phyloP scores from a whole-genome alignment of 805 yeast species.

The Dipodascus albidus region DNA sequence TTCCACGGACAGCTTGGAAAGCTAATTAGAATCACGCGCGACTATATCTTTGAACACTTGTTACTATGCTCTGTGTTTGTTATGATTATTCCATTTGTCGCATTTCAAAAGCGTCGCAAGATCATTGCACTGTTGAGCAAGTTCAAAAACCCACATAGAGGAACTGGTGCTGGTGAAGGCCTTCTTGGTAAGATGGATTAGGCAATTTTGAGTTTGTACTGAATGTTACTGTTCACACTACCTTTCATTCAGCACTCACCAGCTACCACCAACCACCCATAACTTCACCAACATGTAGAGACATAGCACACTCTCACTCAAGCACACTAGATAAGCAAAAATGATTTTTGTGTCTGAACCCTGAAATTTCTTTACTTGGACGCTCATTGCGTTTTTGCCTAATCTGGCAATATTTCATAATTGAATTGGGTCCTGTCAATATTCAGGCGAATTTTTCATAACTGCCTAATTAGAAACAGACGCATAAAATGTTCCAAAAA shows the following conservation, averaged over 20 bases:
- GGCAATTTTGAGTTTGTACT: too few relatives aligned
- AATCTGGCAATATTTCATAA: not conserved
- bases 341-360: not conserved
- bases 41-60: constrained; percentile 1
- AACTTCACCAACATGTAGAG: not conserved
- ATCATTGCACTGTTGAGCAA: not conserved
- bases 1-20: constrained; percentile 6
- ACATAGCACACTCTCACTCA: too few relatives aligned
- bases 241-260: too few relatives aligned
- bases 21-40: not conserved
- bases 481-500: not conserved
- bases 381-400: not conserved
- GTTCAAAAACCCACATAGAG: not conserved
- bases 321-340: not conserved
- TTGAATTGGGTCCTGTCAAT: not conserved
- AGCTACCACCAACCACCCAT: too few relatives aligned
- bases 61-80: not conserved
- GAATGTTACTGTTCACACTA: too few relatives aligned
- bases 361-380: not conserved
- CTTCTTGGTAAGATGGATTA: not conserved
- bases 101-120: not conserved
- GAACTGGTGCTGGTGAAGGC: not conserved
- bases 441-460: not conserved
- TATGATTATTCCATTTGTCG: not conserved
- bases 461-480: not conserved